A percentile compares a stretch with the other conserved stretches of the same genome.
phyloP scores from a whole-genome alignment of 2,329 filamentous ascomycete genomes.

The Phaeophleospora eucalypticola region DNA sequence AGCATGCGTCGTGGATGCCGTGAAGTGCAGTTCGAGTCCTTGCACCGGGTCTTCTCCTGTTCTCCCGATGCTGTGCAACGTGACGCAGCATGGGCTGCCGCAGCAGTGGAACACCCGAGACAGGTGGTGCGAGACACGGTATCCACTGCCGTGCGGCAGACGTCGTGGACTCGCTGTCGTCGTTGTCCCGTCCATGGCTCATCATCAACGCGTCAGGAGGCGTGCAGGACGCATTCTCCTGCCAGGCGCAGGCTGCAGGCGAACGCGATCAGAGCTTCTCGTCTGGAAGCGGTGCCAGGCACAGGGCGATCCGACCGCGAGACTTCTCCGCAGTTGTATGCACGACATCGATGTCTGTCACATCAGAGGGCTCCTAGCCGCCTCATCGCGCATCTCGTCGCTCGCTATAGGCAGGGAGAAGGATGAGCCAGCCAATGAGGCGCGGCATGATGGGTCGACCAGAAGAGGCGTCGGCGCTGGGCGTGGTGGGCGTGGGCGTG shows the following conservation, averaged over 20 bases:
- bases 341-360: slow-evolving; percentile 5
- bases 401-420: not conserved
- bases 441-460: not conserved
- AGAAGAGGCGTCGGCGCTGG: not conserved
- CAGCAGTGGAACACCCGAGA: not conserved
- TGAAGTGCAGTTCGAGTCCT: not conserved
- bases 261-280: not conserved
- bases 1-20: not conserved
- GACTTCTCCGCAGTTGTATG: not conserved
- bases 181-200: not conserved
- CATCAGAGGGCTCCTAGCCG: not conserved
- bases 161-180: no score
- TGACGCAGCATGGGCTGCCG: not conserved
- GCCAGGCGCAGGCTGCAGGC: not conserved
- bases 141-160: no score
- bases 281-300: not conserved
- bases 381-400: no score
- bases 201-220: not conserved
- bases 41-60: not conserved
- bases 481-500: not conserved
- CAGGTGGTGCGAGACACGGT: not conserved
- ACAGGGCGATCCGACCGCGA: slow-evolving; percentile 1
- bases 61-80: not conserved
- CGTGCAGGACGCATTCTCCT: not conserved
- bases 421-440: not conserved